Evolutionary conservation across 441 rosid genomes (phyloP), one percentile per base, ranked within the genome.

Genomic region (Populus hybrid): DNA sequence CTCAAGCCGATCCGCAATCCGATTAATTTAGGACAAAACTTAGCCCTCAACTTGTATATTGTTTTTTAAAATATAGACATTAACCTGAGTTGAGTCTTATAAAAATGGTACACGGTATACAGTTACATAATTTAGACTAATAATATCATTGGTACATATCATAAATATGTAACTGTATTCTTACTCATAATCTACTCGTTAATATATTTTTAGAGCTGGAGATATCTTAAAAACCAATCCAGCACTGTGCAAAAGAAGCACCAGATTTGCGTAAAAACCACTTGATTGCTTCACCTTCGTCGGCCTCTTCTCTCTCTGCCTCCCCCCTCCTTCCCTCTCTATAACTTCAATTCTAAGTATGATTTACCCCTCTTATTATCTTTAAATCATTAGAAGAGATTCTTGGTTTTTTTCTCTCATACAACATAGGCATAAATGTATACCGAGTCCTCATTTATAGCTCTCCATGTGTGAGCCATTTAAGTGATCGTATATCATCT

Each of bases 221-320:
- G 88, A 77, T 86, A 80, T 81, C 91, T 88, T 88, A 76, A 84
- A 87, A 83, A 79, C 74, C 87, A 87, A 89, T 89, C 88, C 84
- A 89, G 63, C 71, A 67, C 82, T 75, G 75, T 80, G 81, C 75
- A 86, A 83, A 84, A 50, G 57, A 5, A 50, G 57, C 57, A 50
- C 57, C 57, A 50, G 57, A 86, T 87, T 85, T 75, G 89, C 89
- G 88, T 88, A 88, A 85, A 80, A 72, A 61, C 87, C 84, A 89
- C 92, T 86, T 83, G 83, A 86, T 86, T 84, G 87, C 85, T 85
- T 85, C 87, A 83, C 90, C 86, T 73, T 80, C 83, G 76, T 76
- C 70, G 67, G 65, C 77, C 23, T 50, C 57, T 50, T 50, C 57
- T 50, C 57, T 21, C 76, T 63, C 74, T 26, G 24, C 82, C 42